Base-by-base conservation (phyloP, 2,329 filamentous ascomycete genomes). In the Colletotrichum tropicicola region DNA sequence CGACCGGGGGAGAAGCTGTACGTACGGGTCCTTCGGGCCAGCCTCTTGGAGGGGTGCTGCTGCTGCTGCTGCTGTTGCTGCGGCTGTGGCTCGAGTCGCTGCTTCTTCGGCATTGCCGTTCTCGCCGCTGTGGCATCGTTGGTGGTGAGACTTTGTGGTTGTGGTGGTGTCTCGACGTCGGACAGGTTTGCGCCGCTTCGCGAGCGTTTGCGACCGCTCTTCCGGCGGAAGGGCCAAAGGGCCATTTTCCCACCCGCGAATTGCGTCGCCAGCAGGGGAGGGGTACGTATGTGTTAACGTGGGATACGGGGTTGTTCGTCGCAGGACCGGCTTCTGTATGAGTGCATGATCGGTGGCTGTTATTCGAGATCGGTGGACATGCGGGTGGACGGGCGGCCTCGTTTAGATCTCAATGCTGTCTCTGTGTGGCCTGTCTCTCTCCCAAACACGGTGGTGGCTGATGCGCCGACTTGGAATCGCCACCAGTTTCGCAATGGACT, bases 221-320 rank as follows among this genome's bases (percentile, higher is more conserved):
- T 90, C 73, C 91, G 89, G 78, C 90, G 85, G 79, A 97, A 97
- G 67, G 90, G 92, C 93, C 93, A 97, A 78, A 94, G 82, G 75
- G 90, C 88, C 92, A 95, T 95, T 60, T 68, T 77, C 52, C 67
- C 65, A 59, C 25, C 8, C 19, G 57, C 49, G 7, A n/a, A 25
- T 37, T 48, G 21, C 27, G 27, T 37, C 44, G 45, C 43, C 35
- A 41, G 56, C 51, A 48, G 32, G 9, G 21, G 30, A n/a, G 30
- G 15, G 28, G 23, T 35, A 32, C 15, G 23, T 43, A 15, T 52
- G 37, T 32, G 35, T 63, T 60, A 60, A 54, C 47, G 63, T 27
- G 32, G 12, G 13, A 37, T 54, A 25, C 45, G 52, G 39, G 51
- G 63, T 52, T 57, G 45, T 48, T 58, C 32, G 59, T 52, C 47